Evolutionary conservation across 2,329 filamentous ascomycete species (phyloP), one percentile per base, ranked within the genome.

Genomic region (Penicillium sp.): DNA sequence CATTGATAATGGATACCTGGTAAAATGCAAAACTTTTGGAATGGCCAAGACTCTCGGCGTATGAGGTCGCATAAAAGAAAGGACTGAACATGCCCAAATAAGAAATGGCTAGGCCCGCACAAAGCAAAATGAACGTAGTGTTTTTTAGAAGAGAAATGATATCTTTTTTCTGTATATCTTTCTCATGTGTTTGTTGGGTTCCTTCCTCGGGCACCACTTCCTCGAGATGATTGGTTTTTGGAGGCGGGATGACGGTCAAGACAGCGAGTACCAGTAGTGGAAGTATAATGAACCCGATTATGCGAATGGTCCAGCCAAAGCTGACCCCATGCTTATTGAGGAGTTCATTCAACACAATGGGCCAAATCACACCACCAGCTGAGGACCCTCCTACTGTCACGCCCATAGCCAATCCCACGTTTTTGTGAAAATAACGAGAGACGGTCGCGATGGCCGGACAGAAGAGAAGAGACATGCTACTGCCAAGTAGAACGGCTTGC

Each of bases 1-100:
- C 70, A 27, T 72, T 72, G 36, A 72, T 56, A 10, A 69, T 67
- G 0, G 66, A 70, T 19, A 72, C 61, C 1, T 66, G 68, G 52
- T 72, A 71, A 42, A 72, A 72, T 0, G 68, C 61, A 1, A 69
- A 45, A 5, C 63, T 64, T 4, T 57, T 49, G 0, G 65, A 64
- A 14, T 64, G 59, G 0, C 67, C 68, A 34, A 58, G 50, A 0
- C 54, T 46, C 5, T 65, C 46, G 0, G 63, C 61, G n/a, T 64
- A 68, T 0, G 60, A 66, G 0, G 64, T 65, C 2, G 62, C 62
- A 33, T 65, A 72, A 57, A 73, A 72, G 44, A 73, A 70, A 0
- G 71, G 70, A 1, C 65, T 59, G 46, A 72, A 73, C 56, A 73
- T 64, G 3, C 71, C 70, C 4, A 72, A 63, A 43, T 69, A 72